Base-by-base conservation (phyloP, 164 flowering plant species). In the Liriodendron chinense region DNA sequence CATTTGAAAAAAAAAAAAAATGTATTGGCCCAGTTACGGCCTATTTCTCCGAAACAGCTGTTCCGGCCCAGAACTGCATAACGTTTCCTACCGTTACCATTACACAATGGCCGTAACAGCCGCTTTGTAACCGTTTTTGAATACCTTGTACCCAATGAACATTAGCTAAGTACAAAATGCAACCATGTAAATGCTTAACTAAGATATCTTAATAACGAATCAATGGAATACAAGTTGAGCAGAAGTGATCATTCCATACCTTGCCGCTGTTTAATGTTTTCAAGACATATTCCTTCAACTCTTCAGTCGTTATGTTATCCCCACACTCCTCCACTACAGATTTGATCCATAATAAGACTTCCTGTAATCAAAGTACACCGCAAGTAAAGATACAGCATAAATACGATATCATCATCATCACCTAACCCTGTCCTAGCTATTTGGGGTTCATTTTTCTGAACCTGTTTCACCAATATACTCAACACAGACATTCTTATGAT, bases 241-340 rank as follows among this genome's bases (percentile, higher is more conserved):
- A 34, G 43, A 75, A 72, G 50, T 20, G 16, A 74, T 20, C 43
- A 74, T 13, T 74, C 22, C 82, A 47, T 86, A 96, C 99, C 98
- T 94, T 92, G 74, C 99, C 99, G 83, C 97, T 84, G 16, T 94
- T 96, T 80, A 96, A 83, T 71, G 98, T 96, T 78, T 96, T 92
- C 97, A 92, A 90, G 34, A 96, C 90, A 77, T 89, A 92, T 9
- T 96, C 98, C 80, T 89, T 92, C 84, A 96, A 76, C 76, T 92
- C 88, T 25, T 96, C 99, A 16, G 82, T 87, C 65, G 89, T 74
- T 62, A 92, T 84, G 81, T 89, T 89, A 82, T 92, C 97, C 75
- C 99, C 99, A 77, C 90, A 86, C 79, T 94, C 97, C 48, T 86
- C 90, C 1, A 96, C 94, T 66, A 96, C 94, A 50, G 97, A 92